Base-by-base conservation (phyloP, 768 basidiomycete species). In the Leccinum rimulosum region DNA sequence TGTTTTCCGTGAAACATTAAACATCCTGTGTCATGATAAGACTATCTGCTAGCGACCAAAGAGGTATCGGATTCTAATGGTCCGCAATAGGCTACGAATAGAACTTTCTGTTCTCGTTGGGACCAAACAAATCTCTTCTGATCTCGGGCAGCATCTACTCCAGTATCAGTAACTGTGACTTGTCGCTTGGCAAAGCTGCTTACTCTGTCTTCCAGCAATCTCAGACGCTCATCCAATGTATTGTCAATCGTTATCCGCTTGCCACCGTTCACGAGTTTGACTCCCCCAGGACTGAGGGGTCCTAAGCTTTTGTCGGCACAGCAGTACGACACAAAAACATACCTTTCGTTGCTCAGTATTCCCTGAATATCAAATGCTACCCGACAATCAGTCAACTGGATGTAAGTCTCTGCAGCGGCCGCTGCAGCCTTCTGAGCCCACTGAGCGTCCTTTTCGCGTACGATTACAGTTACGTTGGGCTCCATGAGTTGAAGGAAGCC, bases 81-180 rank as follows among this genome's bases (percentile, higher is more conserved):
- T 38, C 17, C 35, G 12, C 15, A 38, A 15, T 30, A 8, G 25
- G 28, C 54, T 73, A 91, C 71, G 86, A 87, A 74, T 86, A 90
- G 81, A 95, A 96, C 73, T 93, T 95, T 68, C 95, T 86, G 78
- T 96, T 98, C 74, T 84, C 82, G 74, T 98, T 98, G 35, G 80
- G 74, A 15, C 96, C 96, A 65, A 96, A 98, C 49, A 98, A 80
- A 66, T 94, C 89, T 62, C 80, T 81, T 65, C 96, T 80, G 65
- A 98, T 93, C 76, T 97, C 95, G 2, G 96, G 96, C 27, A 98
- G 80, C 96, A 98, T 98, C 93, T 96, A 22, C 28, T 22, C 52
- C 22, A 36, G n/a, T 22, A n/a, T 68, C 25, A 61, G 49, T 31
- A 9, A 19, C 11, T 5, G 14, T 33, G 33, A 38, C 45, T 3